Percentiles rank a stretch among this genome's conserved stretches.
phyloP scores from a whole-genome alignment of 2,329 filamentous ascomycete genomes.

The Calonectria leucothoes region DNA sequence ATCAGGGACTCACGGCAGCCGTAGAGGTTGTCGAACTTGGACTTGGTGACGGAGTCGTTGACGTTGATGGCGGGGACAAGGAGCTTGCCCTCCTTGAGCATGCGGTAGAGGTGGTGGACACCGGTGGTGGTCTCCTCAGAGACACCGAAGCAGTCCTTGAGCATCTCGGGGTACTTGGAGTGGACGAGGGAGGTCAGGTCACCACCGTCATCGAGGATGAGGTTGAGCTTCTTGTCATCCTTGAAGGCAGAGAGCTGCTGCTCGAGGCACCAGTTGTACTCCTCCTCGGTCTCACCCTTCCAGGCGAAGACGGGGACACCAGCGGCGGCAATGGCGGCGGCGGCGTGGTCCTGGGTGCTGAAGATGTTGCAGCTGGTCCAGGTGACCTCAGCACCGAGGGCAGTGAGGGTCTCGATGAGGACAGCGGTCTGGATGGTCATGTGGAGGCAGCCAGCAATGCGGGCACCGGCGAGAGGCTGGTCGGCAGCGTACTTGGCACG shows the following conservation, averaged over 20 bases:
- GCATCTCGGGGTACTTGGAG: slow-evolving; percentile 98
- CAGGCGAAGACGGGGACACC: slow-evolving; percentile 88
- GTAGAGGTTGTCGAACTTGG: slow-evolving; percentile 99
- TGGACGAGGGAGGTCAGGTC: slow-evolving; percentile 96
- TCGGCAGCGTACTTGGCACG: slow-evolving; percentile 90
- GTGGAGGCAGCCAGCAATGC: slow-evolving; percentile 98
- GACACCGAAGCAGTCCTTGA: slow-evolving; percentile 97
- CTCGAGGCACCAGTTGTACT: slow-evolving; percentile 99
- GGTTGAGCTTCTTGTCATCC: slow-evolving; percentile 94
- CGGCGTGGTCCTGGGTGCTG: slow-evolving; percentile 98
- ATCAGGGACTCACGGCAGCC: slow-evolving; percentile 98
- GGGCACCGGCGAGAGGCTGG: slow-evolving; percentile 93
- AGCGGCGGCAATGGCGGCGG: slow-evolving; percentile 93
- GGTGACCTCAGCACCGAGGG: slow-evolving; percentile 97
- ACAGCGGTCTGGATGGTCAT: slow-evolving; percentile 99
- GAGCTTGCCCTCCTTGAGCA: slow-evolving; percentile 91
- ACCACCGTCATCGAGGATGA: slow-evolving; percentile 99
- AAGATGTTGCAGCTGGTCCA: slow-evolving; percentile 99
- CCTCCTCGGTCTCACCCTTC: slow-evolving; percentile 97
- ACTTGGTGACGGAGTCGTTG: slow-evolving; percentile 99
- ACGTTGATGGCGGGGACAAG: slow-evolving; percentile 98
- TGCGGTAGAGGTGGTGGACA: slow-evolving; percentile 99
- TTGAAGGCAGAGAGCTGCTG: slow-evolving; percentile 98
- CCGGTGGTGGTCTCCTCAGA: slow-evolving; percentile 99
- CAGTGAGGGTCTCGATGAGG: slow-evolving; percentile 95